Evolutionary conservation across 352 stramenopile genomes (phyloP), one percentile per base, ranked within the genome.

Genomic region (Pythium phragmitis): DNA sequence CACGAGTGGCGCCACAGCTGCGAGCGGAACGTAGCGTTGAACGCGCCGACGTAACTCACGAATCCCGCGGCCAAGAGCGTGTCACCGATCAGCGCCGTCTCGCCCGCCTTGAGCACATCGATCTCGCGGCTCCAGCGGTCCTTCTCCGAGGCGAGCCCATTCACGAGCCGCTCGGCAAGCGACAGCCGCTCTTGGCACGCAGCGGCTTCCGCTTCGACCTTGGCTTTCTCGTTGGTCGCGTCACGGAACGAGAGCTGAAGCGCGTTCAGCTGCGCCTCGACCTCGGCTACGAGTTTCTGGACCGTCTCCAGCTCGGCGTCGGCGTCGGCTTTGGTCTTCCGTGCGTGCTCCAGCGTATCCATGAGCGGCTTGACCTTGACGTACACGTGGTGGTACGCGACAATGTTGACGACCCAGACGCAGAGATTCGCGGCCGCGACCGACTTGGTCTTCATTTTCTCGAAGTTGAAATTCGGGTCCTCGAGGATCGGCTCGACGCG

Each of bases 311-410:
- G 71, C 33, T 96, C 90, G 0, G 59, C 74, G 45, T 98, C 88
- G 0, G 92, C 92, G 2, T 90, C 84, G 0, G 67, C 63, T 48
- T 98, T 98, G 0, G 71, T 77, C 6, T 69, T 64, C 2, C 80
- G 77, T 7, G 92, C 92, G 26, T 93, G 80, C 46, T 97, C 89
- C 2, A 98, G 73, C 3, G 81, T 88, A 59, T 97, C 91, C 90
- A 98, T 98, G n/a, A 98, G 75, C 12, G 92, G 92, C 63, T 98
- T 98, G 2, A 98, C 91, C n/a, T 92, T 91, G 14, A 96, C 89
- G 55, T 96, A 98, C 19, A 98, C 91, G 65, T 96, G 79, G 58
- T 98, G 91, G 61, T 95, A 98, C 9, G 80, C 79, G 17, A 97
- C 89, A 60, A 97, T 98, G 66, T 98, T 98, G 61, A 98, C 75